Conservation (phyloP, 352 stramenopile species). For the Pythium oligandrum region DNA sequence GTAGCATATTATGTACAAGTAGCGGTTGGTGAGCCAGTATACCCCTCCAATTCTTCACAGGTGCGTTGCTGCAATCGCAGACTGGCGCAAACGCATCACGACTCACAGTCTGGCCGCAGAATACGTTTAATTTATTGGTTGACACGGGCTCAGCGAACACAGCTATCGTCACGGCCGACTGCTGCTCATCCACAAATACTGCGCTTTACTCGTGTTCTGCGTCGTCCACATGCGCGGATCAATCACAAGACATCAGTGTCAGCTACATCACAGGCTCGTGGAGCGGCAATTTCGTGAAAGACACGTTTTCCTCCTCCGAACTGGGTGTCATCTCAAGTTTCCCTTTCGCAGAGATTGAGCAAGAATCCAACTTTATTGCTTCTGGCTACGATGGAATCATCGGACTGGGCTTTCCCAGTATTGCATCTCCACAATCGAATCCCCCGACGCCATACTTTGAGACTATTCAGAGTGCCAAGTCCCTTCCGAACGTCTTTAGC, state of each 20-base stretch:
- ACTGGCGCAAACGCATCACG: background rate
- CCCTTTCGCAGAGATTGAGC: slow-evolving; percentile 53
- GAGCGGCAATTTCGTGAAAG: slow-evolving; percentile 54
- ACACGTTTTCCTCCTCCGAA: slow-evolving; percentile 61
- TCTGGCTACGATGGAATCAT: slow-evolving; percentile 74
- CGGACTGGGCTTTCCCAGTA: slow-evolving; percentile 50
- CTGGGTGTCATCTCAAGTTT: slow-evolving; percentile 41
- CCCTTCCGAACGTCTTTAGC: slow-evolving; percentile 56
- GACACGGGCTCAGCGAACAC: slow-evolving; percentile 82
- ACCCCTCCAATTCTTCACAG: background rate
- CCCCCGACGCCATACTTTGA: slow-evolving; percentile 65
- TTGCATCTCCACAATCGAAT: slow-evolving; percentile 46
- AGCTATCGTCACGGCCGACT: slow-evolving; percentile 69
- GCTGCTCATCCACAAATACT: slow-evolving; percentile 59
- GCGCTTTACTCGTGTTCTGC: slow-evolving; percentile 60
- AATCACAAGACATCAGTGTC: slow-evolving; percentile 40
- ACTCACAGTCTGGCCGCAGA: slow-evolving; percentile 10
- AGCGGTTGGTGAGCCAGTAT: slow-evolving; percentile 14
- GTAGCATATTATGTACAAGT: slow-evolving; percentile 25
- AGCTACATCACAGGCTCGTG: slow-evolving; percentile 75
- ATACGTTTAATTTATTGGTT: slow-evolving; percentile 64
- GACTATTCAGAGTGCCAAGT: slow-evolving; percentile 24
- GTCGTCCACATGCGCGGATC: slow-evolving; percentile 51
- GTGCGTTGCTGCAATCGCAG: too few relatives aligned
- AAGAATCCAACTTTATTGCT: slow-evolving; percentile 65